Conservation (phyloP, 345 rosid genomes). For the Pelargonium nanum region DNA sequence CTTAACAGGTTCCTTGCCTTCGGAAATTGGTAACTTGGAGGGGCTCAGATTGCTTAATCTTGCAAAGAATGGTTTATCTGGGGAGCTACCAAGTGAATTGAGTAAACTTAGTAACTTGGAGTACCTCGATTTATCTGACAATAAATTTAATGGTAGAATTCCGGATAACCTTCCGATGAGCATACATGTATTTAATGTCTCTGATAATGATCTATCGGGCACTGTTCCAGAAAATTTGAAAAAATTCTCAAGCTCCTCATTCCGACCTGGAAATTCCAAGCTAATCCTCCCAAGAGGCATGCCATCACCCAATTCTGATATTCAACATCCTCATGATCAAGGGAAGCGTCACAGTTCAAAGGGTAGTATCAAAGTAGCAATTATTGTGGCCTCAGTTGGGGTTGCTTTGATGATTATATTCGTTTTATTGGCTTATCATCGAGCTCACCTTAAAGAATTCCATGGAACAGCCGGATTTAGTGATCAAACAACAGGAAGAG, state of each 20-base stretch:
- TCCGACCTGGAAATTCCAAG: conserved; percentile 61
- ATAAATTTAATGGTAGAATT: conserved; percentile 54
- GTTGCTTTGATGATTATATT: conserved; percentile 54
- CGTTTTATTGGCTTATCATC: conserved; percentile 61
- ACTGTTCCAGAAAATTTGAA: conserved; percentile 45
- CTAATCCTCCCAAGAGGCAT: conserved; percentile 26
- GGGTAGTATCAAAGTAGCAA: conserved; percentile 42
- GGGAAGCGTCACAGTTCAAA: conserved; percentile 29
- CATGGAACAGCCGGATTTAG: conserved; percentile 43
- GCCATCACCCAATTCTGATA: conserved; percentile 14
- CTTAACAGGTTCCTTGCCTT: conserved; percentile 50
- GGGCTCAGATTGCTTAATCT: conserved; percentile 49
- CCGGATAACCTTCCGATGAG: conserved; percentile 53
- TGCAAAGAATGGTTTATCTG: conserved; percentile 55
- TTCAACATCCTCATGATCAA: background rate
- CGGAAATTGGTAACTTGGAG: conserved; percentile 51
- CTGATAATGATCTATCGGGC: conserved; percentile 70
- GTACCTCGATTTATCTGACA: conserved; percentile 74
- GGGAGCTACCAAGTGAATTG: conserved; percentile 65
- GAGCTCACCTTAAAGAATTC: conserved; percentile 48
- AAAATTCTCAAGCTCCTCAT: conserved; percentile 42
- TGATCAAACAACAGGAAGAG: conserved; percentile 34
- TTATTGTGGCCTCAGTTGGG: conserved; percentile 63
- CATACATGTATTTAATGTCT: conserved; percentile 60
- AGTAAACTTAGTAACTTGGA: conserved; percentile 55